A percentile compares a stretch with the other conserved stretches of the same genome.
phyloP scores from a whole-genome alignment of 805 yeast species.

The Candida alai region DNA sequence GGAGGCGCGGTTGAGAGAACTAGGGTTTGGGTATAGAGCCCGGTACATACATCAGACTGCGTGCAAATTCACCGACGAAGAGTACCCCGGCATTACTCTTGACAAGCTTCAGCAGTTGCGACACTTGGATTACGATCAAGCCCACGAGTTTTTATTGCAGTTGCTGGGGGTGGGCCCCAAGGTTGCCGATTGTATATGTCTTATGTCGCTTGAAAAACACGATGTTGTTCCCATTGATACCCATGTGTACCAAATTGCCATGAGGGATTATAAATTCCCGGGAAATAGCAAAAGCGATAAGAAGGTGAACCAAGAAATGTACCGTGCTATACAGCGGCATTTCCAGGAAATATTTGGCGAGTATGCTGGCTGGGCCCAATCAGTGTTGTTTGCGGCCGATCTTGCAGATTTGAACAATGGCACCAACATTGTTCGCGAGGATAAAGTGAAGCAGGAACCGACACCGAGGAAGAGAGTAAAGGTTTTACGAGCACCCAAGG shows the following conservation, averaged over 20 bases:
- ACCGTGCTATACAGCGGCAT: conserved; percentile 53
- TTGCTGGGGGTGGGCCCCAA: conserved; percentile 94
- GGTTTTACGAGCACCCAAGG: not conserved
- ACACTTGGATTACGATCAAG: conserved; percentile 42
- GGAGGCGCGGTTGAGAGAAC: conserved; percentile 38
- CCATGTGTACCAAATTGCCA: conserved; percentile 87
- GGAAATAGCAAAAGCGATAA: conserved; percentile 37
- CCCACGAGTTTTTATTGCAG: conserved; percentile 56
- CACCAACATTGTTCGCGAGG: conserved; percentile 20
- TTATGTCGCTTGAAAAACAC: conserved; percentile 85
- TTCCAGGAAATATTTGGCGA: conserved; percentile 77
- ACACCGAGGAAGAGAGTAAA: conserved; percentile 2
- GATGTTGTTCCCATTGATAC: conserved; percentile 94
- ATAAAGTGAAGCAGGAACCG: not conserved
- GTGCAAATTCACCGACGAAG: conserved; percentile 39
- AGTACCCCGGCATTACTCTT: conserved; percentile 30
- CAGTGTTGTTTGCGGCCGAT: conserved; percentile 87
- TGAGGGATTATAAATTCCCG: conserved; percentile 67
- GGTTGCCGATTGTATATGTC: conserved; percentile 93
- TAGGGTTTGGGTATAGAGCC: conserved; percentile 90
- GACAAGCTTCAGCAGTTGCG: conserved; percentile 43
- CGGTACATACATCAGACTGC: conserved; percentile 83
- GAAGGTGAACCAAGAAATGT: conserved; percentile 48
- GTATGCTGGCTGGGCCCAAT: conserved; percentile 98
- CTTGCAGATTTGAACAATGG: conserved; percentile 70